Base-by-base conservation (phyloP, 1,139 yeast genomes). In the Candida gigantensis region DNA sequence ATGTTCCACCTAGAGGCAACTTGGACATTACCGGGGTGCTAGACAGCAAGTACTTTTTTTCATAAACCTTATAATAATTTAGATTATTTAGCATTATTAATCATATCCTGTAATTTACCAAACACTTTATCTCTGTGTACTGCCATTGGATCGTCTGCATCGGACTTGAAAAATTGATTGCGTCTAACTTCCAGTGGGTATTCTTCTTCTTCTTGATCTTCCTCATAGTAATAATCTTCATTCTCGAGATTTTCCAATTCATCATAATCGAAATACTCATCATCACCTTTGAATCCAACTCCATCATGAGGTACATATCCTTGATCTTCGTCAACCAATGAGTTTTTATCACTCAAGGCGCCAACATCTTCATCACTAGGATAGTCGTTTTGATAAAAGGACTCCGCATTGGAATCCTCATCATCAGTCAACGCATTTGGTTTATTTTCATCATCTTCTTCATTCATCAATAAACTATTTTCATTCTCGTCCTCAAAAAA, bases 311-410 rank as follows among this genome's bases (percentile, higher is more conserved):
- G 69, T 33, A 60, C 71, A 30, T 71, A 62, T 14, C 57, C 46
- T 34, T 42, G 46, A 8, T 39, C 42, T 10, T 47, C 54, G 20
- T 50, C 48, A 21, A 45, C 51, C 6, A 13, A 10, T 11, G 26
- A 26, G 13, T 31, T 23, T n/a, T 24, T 17, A 10, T 47, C 50
- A 30, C 45, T 43, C 26, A 41, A 51, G 0, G 55, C 61, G 2
- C 64, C 71, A 4, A 77, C 86, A 51, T 84, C 92, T 50, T 87
- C 96, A 52, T 88, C 96, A 37, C 88, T 95, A 0, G 98, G 98
- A 53, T 92, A 92, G 53, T 92, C 97, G 59, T 92, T 92, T 51
- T 81, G 80, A 57, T 92, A 92, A 52, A 81, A 90, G 43, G 86
- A 89, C 60, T 92, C 97, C 10, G 96, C 96, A 44, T 68, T 68